Evolutionary conservation across 2,329 filamentous ascomycete species (phyloP), one percentile per base, ranked within the genome.

Genomic region (Fusarium floridanum): DNA sequence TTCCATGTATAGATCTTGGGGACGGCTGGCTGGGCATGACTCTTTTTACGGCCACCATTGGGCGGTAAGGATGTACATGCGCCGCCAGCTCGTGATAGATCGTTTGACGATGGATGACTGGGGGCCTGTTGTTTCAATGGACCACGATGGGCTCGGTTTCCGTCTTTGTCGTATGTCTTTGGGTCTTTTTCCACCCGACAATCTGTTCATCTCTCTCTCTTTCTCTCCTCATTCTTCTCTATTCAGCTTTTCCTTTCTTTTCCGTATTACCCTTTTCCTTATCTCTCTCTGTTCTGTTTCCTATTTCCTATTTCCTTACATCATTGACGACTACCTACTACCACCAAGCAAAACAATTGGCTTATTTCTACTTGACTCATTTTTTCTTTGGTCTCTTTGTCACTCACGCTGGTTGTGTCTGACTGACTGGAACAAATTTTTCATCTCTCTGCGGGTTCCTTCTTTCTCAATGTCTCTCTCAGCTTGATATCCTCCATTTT

Each of bases 161-260:
- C 16, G 48, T 53, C 48, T 53, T 53, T 53, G 48, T 53, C 48
- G 48, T 53, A 53, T 53, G 48, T 53, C 48, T 53, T 53, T 17
- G 16, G 48, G 48, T 53, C 9, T 53, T 53, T 11, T 53, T 27
- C 48, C 48, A 12, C 48, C 48, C 48, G 14, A 48, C 48, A 53
- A 53, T 53, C 48, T 53, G 48, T 53, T 29, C 48, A 53, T 27
- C 48, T 53, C 48, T 53, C 17, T 29, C 34, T 59, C 34, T 45
- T 41, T 45, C 39, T 45, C 48, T 48, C 43, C 43, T 5, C 43
- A 48, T 48, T 16, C 20, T 45, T 45, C 43, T 48, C 43, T 43
- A 27, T 45, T 48, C 43, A 27, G 10, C 20, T 32, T 48, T 48
- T 48, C 43, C 41, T 24, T 48, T 48, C 14, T 24, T 48, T 48